These are phyloP conservation scores for Phaeoacremonium minimum DNA, from an alignment of 2,329 filamentous ascomycete species.

Conservation along the genomic window DNA sequence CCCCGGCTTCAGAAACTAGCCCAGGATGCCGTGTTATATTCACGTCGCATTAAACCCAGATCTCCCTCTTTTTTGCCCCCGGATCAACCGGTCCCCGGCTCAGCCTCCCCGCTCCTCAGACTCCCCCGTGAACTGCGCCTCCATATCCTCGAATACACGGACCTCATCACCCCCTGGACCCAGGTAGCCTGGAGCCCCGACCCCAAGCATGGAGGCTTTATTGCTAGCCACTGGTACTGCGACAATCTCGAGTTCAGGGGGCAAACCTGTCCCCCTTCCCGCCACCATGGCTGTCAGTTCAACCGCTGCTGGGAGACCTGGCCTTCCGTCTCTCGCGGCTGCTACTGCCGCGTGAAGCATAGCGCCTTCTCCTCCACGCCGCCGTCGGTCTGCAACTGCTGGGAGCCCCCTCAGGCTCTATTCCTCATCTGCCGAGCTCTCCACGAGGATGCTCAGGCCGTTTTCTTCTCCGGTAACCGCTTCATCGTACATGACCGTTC, in stretches of 20 bases:
- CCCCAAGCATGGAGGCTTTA: conserved; percentile 1
- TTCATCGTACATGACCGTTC: conserved; percentile 1
- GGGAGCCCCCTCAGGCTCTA: conserved; percentile 5
- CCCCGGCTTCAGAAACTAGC: conserved; percentile 7
- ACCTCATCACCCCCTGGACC: conserved; percentile 10
- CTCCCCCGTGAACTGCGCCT: conserved; percentile 11
- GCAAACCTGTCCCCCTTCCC: background rate
- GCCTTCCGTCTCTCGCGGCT: conserved; percentile 2
- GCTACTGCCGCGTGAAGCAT: conserved; percentile 8
- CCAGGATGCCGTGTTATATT: conserved; percentile 3
- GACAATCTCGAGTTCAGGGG: background rate
- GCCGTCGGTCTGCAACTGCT: conserved; percentile 9
- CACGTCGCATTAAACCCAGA: conserved; percentile 1
- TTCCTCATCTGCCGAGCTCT: conserved; percentile 9
- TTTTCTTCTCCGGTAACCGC: conserved; percentile 6
- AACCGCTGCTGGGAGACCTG: background rate
- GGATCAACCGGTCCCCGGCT: too few species aligned
- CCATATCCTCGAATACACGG: conserved; percentile 9
- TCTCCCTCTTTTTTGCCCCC: background rate
- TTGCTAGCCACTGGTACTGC: background rate
- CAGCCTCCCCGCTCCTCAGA: too few species aligned
- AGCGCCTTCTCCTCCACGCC: conserved; percentile 1
- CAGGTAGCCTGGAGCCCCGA: conserved; percentile 10
- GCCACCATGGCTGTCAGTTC: conserved; percentile 7
- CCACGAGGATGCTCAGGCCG: conserved; percentile 5